Evolutionary conservation across 2,329 filamentous ascomycete genomes (phyloP), one percentile per base, ranked within the genome.

Genomic region (Corynespora cassiicola): DNA sequence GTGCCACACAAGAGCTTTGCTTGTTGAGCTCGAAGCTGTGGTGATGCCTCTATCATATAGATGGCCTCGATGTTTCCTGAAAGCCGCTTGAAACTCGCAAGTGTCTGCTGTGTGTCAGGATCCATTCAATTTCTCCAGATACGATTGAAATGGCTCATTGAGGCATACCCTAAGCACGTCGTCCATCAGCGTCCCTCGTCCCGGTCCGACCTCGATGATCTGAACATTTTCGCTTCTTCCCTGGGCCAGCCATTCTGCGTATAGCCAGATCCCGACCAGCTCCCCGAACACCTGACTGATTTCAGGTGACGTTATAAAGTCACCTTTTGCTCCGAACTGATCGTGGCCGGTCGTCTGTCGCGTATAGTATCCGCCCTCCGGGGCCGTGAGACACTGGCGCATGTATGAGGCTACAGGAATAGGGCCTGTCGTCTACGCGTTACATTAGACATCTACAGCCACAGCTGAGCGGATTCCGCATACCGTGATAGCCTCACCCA

Each of bases 241-340:
- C 67, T 99, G 94, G 25, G 87, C 86, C 67, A 97, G 88, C 92
- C 94, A 99, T 76, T 99, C 94, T 26, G 92, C 85, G 34, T 97
- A 86, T 46, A 96, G 85, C 94, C 94, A 99, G 55, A 99, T 82
- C 4, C 90, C 94, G 39, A 97, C 77, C 18, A 99, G 78, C 72
- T 99, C 94, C 16, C 94, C 94, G 71, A 99, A 99, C 9, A 97
- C 81, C 65, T 97, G 94, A 1, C 91, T 96, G 56, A 99, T 97
- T 70, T 99, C 94, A 0, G 94, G 94, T 0, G 91, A 96, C 0
- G 94, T 99, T 34, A 97, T 86, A 63, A 99, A 99, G 70, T 99
- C 94, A 17, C 94, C 94, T 61, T 89, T 88, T 38, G 81, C 75
- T n/a, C 94, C 94, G 57, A 99, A 99, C 49, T 92, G 91, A 62